These are phyloP conservation scores for Lycium ferocissimum DNA, from an alignment of 257 asterid species.

Conservation along the genomic window DNA sequence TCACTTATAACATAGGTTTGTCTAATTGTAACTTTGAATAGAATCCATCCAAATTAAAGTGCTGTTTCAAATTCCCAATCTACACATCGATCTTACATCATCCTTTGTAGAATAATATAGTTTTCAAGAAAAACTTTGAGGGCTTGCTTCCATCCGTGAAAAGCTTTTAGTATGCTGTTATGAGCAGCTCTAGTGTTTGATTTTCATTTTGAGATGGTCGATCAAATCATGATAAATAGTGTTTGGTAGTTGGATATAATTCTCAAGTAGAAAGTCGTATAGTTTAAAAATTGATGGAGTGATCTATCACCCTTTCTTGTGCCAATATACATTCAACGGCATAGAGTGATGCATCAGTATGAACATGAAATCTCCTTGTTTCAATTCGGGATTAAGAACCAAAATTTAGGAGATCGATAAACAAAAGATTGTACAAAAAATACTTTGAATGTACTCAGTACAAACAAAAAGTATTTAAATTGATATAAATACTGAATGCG, in stretches of 20 bases:
- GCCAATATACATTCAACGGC: neutral
- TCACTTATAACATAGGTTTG: neutral
- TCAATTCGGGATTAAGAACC: too few species aligned
- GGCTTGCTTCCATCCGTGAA: too few species aligned
- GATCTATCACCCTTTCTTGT: neutral
- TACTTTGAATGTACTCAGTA: too few species aligned
- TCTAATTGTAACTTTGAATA: neutral
- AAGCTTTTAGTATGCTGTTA: neutral
- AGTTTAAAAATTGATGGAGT: neutral
- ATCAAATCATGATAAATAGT: neutral
- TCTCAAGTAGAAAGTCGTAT: neutral
- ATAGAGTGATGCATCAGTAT: neutral
- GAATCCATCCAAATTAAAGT: neutral
- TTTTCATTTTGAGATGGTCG: neutral
- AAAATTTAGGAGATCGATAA: too few species aligned
- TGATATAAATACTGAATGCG: neutral
- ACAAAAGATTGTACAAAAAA: too few species aligned
- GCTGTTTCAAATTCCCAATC: neutral
- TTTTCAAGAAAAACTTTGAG: too few species aligned
- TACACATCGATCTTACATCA: too few species aligned
- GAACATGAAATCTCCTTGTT: neutral
- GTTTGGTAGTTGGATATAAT: neutral
- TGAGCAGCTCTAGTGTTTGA: neutral
- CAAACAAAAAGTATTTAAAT: neutral
- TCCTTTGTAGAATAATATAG: too few species aligned